phyloP scores from a whole-genome alignment of 2,329 filamentous ascomycete species.

The Claviceps sp. region DNA sequence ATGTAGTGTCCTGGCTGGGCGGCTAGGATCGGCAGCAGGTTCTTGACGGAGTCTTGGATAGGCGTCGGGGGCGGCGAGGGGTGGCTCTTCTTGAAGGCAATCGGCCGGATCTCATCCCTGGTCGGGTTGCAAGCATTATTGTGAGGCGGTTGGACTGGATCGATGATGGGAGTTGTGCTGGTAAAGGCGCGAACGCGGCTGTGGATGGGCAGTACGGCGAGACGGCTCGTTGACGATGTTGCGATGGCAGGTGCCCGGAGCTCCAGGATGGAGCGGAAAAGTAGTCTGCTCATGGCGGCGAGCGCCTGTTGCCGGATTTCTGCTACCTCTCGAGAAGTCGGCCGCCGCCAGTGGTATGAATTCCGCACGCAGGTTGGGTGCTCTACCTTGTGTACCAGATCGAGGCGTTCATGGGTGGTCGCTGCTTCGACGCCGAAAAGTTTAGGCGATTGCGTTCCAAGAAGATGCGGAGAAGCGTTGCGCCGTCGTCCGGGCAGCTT shows the following conservation, averaged over 20 bases:
- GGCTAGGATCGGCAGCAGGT: slow-evolving; percentile 56
- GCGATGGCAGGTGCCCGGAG: slow-evolving; percentile 26
- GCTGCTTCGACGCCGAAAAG: slow-evolving; percentile 3
- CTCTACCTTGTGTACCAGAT: background rate
- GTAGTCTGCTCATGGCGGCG: slow-evolving; percentile 39
- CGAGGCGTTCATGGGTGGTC: background rate
- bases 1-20: slow-evolving; percentile 67
- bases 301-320: too few relatives aligned
- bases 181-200: slow-evolving; percentile 28
- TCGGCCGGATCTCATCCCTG: slow-evolving; percentile 17
- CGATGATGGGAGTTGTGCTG: slow-evolving; percentile 36
- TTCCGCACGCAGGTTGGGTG: background rate
- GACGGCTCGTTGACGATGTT: slow-evolving; percentile 7
- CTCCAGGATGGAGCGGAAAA: slow-evolving; percentile 52
- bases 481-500: slow-evolving; percentile 16
- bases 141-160: slow-evolving; percentile 21
- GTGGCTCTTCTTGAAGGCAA: slow-evolving; percentile 28
- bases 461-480: slow-evolving; percentile 20
- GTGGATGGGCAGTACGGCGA: slow-evolving; percentile 13
- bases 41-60: slow-evolving; percentile 42
- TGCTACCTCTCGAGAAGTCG: too few relatives aligned
- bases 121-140: slow-evolving; percentile 27
- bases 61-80: slow-evolving; percentile 20
- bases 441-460: slow-evolving; percentile 6
- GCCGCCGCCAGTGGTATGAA: too few relatives aligned